These are phyloP conservation scores for Plenodomus lindquistii DNA, from an alignment of 2,329 filamentous ascomycete species.

Conservation along the genomic window DNA sequence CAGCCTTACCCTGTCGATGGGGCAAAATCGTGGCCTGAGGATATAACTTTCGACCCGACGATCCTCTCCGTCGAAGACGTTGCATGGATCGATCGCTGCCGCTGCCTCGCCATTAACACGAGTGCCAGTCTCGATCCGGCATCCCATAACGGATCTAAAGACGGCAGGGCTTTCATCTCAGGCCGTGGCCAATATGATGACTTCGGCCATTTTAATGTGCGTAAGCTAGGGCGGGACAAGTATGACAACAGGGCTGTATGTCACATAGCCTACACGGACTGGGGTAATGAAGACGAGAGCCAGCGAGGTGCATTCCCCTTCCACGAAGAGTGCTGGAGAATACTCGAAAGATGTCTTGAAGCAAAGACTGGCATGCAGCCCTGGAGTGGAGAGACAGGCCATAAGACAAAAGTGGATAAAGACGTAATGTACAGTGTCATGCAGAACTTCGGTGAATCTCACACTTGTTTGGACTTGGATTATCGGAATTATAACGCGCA, in stretches of 20 bases:
- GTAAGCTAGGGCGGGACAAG: constrained; percentile 3
- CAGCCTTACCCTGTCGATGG: too few relatives aligned
- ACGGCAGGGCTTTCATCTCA: constrained; percentile 14
- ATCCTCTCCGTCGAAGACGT: constrained; percentile 6
- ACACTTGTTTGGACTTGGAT: constrained; percentile 15
- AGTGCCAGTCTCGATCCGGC: too few relatives aligned
- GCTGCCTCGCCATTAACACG: constrained; percentile 12
- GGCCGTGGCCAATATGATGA: constrained; percentile 11
- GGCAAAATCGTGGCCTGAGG: too few relatives aligned
- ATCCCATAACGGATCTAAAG: constrained; percentile 2
- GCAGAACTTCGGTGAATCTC: background rate
- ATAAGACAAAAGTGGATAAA: constrained; percentile 10
- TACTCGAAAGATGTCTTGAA: constrained; percentile 14
- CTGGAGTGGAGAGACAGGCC: too few relatives aligned
- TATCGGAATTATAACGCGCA: constrained; percentile 9
- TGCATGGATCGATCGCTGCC: constrained; percentile 11
- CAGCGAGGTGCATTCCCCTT: constrained; percentile 13
- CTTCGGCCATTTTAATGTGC: constrained; percentile 4
- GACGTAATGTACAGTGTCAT: constrained; percentile 10
- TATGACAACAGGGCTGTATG: constrained; percentile 2
- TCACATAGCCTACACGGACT: too few relatives aligned
- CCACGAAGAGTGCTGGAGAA: constrained; percentile 17
- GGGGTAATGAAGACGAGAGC: too few relatives aligned
- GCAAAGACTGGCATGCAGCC: background rate
- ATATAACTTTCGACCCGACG: constrained; percentile 11